Conservation (phyloP, 1,284 basidiomycete species). For the Anthracocystis walkeri region DNA sequence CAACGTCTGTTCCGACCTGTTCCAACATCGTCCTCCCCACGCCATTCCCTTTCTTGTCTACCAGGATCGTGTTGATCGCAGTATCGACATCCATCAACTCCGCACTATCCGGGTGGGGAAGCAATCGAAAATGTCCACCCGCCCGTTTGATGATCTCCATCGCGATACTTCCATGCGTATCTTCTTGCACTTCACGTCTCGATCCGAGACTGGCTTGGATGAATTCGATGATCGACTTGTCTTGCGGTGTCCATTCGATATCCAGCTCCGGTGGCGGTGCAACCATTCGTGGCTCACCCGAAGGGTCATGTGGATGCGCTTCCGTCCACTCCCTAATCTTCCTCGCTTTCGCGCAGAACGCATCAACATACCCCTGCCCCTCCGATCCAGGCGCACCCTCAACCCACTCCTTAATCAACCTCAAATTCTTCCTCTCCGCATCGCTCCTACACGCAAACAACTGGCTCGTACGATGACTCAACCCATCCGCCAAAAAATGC, state of each 20-base stretch:
- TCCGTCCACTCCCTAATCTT: conserved; percentile 31
- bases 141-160: conserved; percentile 77
- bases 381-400: conserved; percentile 53
- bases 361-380: conserved; percentile 33
- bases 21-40: conserved; percentile 25
- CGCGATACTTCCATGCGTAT: conserved; percentile 75
- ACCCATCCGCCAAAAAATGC: conserved; percentile 77
- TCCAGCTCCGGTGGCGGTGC: conserved; percentile 16
- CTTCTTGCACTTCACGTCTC: conserved; percentile 75
- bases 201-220: conserved; percentile 77
- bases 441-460: conserved; percentile 79
- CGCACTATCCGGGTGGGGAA: conserved; percentile 24
- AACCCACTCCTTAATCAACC: conserved; percentile 75
- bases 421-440: conserved; percentile 75
- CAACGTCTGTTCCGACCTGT: conserved; percentile 24
- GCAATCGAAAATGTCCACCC: conserved; percentile 54
- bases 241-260: conserved; percentile 74
- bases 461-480: conserved; percentile 75
- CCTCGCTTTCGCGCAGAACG: conserved; percentile 69
- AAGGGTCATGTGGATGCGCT: conserved; percentile 74
- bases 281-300: conserved; percentile 73
- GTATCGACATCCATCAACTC: conserved; percentile 18
- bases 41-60: neutral
- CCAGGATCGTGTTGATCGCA: conserved; percentile 14
- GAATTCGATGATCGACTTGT: conserved; percentile 78